A percentile compares a stretch with the other conserved stretches of the same genome.
These are phyloP conservation scores for Annulohypoxylon moriforme DNA, from an alignment of 495 filamentous ascomycete species.

Conservation along the genomic window DNA sequence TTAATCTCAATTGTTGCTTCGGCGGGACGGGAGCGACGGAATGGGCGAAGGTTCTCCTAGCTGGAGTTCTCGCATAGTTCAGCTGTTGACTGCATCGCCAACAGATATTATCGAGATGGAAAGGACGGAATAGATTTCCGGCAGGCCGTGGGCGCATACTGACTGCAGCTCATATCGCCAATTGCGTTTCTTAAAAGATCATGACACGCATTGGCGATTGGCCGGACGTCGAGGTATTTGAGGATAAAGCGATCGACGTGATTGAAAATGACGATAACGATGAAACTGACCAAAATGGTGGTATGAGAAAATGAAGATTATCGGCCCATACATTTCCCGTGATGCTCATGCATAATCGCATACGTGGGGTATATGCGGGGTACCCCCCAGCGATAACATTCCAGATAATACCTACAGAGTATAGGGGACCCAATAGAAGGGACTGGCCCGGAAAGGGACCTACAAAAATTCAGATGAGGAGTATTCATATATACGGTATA, in stretches of 20 bases:
- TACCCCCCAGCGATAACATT: background rate
- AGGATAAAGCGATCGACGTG: background rate
- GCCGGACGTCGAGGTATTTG: background rate
- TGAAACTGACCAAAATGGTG: conserved; percentile 4
- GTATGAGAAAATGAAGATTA: conserved; percentile 25
- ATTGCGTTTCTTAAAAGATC: conserved; percentile 21
- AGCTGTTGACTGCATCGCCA: conserved; percentile 45
- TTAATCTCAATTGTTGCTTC: conserved; percentile 38
- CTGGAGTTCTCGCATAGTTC: conserved; percentile 12
- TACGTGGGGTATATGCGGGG: background rate
- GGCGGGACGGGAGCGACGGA: conserved; percentile 25
- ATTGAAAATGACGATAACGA: background rate
- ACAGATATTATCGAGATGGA: conserved; percentile 44
- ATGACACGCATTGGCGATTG: conserved; percentile 20
- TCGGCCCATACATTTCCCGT: conserved; percentile 1
- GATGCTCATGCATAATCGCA: background rate
- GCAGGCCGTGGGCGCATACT: conserved; percentile 50
- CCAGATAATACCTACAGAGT: too few species aligned
- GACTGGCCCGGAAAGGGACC: too few species aligned
- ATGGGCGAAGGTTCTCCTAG: conserved; percentile 18
- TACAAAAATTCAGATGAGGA: too few species aligned
- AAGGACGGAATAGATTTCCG: conserved; percentile 46
- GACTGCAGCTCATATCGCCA: conserved; percentile 47
- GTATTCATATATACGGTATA: too few species aligned
- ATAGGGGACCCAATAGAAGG: too few species aligned